These are phyloP conservation scores for Paxillus ammoniavirescens DNA, from an alignment of 768 basidiomycete species.

Conservation along the genomic window DNA sequence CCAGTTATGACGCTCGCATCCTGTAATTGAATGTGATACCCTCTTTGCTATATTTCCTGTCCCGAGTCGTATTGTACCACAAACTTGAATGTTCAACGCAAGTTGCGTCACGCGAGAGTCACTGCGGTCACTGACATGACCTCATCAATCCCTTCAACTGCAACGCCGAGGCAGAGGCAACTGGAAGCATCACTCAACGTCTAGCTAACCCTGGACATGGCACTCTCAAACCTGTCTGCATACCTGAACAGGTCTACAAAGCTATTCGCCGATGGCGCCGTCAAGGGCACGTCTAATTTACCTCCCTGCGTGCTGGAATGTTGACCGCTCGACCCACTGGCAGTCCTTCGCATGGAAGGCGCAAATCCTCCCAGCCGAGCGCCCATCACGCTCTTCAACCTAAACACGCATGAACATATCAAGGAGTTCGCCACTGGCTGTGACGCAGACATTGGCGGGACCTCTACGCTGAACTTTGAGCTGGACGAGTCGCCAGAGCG, in stretches of 20 bases:
- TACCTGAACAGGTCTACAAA: slow-evolving; percentile 41
- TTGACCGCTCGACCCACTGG: slow-evolving; percentile 10
- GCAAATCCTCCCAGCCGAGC: slow-evolving; percentile 58
- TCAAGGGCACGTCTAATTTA: slow-evolving; percentile 37
- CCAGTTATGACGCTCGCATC: neutral
- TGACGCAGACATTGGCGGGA: slow-evolving; percentile 87
- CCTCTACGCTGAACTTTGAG: slow-evolving; percentile 74
- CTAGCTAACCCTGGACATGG: slow-evolving; percentile 10
- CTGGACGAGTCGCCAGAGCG: slow-evolving; percentile 54
- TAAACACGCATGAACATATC: slow-evolving; percentile 60
- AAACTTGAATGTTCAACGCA: no score
- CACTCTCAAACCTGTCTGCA: slow-evolving; percentile 20
- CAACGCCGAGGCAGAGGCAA: neutral
- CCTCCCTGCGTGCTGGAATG: slow-evolving; percentile 1
- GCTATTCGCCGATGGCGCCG: slow-evolving; percentile 38
- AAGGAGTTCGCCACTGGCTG: slow-evolving; percentile 73
- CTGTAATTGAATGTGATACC: neutral
- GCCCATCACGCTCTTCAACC: slow-evolving; percentile 64
- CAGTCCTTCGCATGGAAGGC: slow-evolving; percentile 78
- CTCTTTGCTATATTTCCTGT: neutral
- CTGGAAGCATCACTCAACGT: neutral
- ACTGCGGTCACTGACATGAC: neutral
- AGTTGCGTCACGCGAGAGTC: no score
- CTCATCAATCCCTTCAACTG: neutral
- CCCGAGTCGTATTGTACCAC: no score